These are phyloP conservation scores for Fusarium goolgardi DNA, from an alignment of 2,329 filamentous ascomycete species.

Conservation along the genomic window DNA sequence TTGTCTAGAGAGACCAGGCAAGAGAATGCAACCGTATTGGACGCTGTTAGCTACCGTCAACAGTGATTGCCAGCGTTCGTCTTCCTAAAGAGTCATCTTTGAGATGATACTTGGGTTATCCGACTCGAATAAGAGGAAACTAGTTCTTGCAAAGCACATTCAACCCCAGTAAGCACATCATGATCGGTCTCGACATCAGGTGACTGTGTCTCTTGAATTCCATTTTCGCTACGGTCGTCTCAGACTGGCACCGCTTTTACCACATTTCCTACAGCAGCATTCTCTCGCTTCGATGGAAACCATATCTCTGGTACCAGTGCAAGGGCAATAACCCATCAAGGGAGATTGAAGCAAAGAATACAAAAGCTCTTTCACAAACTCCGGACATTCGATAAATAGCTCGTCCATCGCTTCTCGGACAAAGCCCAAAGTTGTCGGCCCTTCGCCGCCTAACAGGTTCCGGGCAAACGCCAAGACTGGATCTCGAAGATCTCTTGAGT, in stretches of 20 bases:
- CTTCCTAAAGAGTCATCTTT: background rate
- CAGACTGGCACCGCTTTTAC: slow-evolving; percentile 3
- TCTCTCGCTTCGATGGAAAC: slow-evolving; percentile 6
- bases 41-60: background rate
- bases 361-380: slow-evolving; percentile 24
- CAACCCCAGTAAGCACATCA: background rate
- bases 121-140: background rate
- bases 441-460: background rate
- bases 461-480: background rate
- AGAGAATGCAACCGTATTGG: background rate
- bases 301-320: background rate
- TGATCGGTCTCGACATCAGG: background rate
- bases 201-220: no score
- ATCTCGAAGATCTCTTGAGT: slow-evolving; percentile 4
- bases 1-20: background rate
- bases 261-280: slow-evolving; percentile 1
- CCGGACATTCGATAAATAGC: background rate
- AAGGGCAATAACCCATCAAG: background rate
- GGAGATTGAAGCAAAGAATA: background rate
- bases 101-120: background rate
- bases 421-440: accelerated
- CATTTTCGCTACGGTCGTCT: background rate
- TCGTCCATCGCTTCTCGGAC: slow-evolving; percentile 2
- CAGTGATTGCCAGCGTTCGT: background rate
- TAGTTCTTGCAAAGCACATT: accelerated